Evolutionary conservation across 495 filamentous ascomycete genomes (phyloP).

Genomic region (Xylaria cubensis): DNA sequence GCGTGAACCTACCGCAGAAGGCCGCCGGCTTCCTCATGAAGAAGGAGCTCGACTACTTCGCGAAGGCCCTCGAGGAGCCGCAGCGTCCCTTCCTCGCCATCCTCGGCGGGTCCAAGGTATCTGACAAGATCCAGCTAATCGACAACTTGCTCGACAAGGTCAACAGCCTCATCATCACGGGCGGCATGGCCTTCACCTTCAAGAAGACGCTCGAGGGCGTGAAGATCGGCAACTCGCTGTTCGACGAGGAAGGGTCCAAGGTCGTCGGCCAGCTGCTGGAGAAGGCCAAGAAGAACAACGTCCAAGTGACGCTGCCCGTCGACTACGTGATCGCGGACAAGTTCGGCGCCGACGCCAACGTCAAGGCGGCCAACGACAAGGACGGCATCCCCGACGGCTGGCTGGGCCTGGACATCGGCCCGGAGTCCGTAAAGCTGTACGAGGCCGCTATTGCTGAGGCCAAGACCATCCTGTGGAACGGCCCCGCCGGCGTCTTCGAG

Average conservation of each 20-base stretch:
- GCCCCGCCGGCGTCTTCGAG: constrained; percentile 95
- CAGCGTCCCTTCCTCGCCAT: constrained; percentile 98
- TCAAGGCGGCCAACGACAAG: constrained; percentile 82
- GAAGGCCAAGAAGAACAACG: constrained; percentile 95
- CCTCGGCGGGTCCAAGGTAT: constrained; percentile 96
- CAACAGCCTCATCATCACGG: constrained; percentile 94
- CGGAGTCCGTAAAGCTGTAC: constrained; percentile 84
- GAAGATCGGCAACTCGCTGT: constrained; percentile 88
- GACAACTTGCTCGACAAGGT: constrained; percentile 98
- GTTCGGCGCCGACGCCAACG: constrained; percentile 84
- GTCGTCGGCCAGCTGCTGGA: constrained; percentile 85
- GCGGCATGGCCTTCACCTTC: constrained; percentile 99
- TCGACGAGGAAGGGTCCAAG: constrained; percentile 94
- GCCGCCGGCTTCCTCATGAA: constrained; percentile 98
- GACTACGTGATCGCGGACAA: constrained; percentile 97
- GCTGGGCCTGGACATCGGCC: constrained; percentile 95
- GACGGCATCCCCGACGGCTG: constrained; percentile 93
- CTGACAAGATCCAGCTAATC: constrained; percentile 99
- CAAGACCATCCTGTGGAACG: constrained; percentile 99
- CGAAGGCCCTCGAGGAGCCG: constrained; percentile 91
- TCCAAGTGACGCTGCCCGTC: constrained; percentile 90
- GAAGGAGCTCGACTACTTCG: constrained; percentile 99
- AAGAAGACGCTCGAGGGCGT: constrained; percentile 95
- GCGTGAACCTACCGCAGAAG: constrained; percentile 91
- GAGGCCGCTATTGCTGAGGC: constrained; percentile 82